These are phyloP conservation scores for Tylopilus sp. DNA, from an alignment of 768 basidiomycete species.

Conservation along the genomic window DNA sequence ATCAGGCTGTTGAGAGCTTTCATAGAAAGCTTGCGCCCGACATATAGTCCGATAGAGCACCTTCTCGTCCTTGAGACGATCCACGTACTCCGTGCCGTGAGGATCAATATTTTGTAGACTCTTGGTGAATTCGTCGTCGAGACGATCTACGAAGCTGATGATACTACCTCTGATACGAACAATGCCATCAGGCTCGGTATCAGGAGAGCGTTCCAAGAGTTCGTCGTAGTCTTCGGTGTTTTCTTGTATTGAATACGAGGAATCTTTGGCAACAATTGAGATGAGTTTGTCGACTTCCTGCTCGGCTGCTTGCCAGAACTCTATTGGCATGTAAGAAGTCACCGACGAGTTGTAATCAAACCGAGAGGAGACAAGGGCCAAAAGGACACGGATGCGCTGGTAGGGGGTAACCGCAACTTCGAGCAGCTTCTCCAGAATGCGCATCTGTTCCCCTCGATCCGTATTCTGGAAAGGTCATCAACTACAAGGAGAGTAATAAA, in stretches of 20 bases:
- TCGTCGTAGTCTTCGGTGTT: conserved; percentile 91
- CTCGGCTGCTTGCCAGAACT: conserved; percentile 86
- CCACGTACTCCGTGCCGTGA: conserved; percentile 98
- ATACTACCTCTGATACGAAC: conserved; percentile 93
- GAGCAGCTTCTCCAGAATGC: conserved; percentile 82
- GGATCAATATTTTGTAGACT: conserved; percentile 98
- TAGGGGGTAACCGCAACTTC: conserved; percentile 86
- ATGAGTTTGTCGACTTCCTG: conserved; percentile 87
- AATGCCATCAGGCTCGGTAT: conserved; percentile 61
- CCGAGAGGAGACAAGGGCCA: conserved; percentile 89
- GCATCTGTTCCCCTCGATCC: conserved; percentile 91
- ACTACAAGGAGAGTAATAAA: conserved; percentile 6
- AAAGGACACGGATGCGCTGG: conserved; percentile 89
- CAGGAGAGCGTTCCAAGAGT: conserved; percentile 74
- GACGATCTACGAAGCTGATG: conserved; percentile 91
- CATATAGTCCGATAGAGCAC: conserved; percentile 91
- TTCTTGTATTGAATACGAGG: conserved; percentile 82
- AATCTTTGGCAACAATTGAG: conserved; percentile 66
- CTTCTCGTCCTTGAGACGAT: conserved; percentile 94
- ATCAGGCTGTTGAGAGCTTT: conserved; percentile 72
- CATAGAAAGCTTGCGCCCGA: conserved; percentile 89
- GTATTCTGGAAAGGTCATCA: conserved; percentile 65
- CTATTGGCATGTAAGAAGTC: conserved; percentile 84
- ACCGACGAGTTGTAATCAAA: conserved; percentile 95
- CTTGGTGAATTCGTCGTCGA: conserved; percentile 98